These are phyloP conservation scores for Pichia sp. DNA, from an alignment of 1,139 yeast species.

Conservation along the genomic window DNA sequence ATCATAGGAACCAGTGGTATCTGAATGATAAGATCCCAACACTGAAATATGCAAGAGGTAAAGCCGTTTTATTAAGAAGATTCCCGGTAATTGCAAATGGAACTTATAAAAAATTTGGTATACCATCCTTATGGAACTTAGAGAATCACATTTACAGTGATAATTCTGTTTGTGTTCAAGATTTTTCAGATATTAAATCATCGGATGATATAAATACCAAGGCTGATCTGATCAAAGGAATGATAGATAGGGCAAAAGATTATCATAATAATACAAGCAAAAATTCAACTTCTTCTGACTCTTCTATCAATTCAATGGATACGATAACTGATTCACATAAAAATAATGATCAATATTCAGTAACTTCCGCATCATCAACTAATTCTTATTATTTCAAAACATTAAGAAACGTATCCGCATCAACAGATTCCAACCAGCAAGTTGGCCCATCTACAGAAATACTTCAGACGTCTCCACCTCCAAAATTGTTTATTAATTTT, in stretches of 20 bases:
- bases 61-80: conserved; percentile 59
- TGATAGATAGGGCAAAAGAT: conserved; percentile 44
- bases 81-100: conserved; percentile 51
- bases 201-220: conserved; percentile 53
- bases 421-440: neutral
- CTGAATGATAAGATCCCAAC: conserved; percentile 51
- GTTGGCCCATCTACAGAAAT: neutral
- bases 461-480: conserved; percentile 12
- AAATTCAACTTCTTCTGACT: neutral
- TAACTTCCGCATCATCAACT: neutral
- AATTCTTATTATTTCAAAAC: neutral
- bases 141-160: conserved; percentile 62
- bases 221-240: conserved; percentile 49
- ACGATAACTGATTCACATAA: neutral
- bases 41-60: conserved; percentile 60
- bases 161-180: conserved; percentile 62
- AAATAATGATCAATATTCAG: neutral
- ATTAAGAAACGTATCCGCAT: neutral
- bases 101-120: conserved; percentile 45
- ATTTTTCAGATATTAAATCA: conserved; percentile 58
- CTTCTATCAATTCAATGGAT: neutral
- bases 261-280: neutral
- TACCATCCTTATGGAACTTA: conserved; percentile 67
- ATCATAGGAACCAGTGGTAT: conserved; percentile 54
- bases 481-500: conserved; percentile 63